Evolutionary conservation across 495 filamentous ascomycete species (phyloP).

Genomic region (Aspergillus steynii): DNA sequence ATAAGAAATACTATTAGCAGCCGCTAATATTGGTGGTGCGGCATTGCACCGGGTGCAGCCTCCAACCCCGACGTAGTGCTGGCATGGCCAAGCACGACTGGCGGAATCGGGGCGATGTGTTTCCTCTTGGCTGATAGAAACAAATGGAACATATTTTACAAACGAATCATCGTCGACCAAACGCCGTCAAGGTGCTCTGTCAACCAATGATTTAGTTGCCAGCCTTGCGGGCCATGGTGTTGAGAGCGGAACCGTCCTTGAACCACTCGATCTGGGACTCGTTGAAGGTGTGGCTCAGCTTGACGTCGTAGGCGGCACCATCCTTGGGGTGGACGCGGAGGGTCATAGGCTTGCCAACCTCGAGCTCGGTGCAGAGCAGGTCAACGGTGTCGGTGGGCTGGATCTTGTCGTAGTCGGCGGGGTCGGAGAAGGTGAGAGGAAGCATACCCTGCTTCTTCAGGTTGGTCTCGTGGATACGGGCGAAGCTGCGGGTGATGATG

Average conservation of each 20-base stretch:
- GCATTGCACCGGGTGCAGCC: slow-evolving; percentile 5
- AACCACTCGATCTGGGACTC: slow-evolving; percentile 97
- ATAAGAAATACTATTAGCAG: slow-evolving; percentile 25
- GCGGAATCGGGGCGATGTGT: neutral
- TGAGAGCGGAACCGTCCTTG: slow-evolving; percentile 92
- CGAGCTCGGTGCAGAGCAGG: slow-evolving; percentile 85
- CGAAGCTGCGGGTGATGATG: slow-evolving; percentile 94
- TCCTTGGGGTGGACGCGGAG: slow-evolving; percentile 88
- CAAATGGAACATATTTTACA: slow-evolving; percentile 39
- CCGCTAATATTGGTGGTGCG: slow-evolving; percentile 15
- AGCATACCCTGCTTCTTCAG: slow-evolving; percentile 99
- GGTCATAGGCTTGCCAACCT: slow-evolving; percentile 91
- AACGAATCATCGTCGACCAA: slow-evolving; percentile 18
- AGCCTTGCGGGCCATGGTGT: slow-evolving; percentile 89
- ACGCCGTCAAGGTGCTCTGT: slow-evolving; percentile 8
- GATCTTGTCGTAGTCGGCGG: slow-evolving; percentile 98
- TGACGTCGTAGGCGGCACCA: slow-evolving; percentile 73
- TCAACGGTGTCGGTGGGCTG: slow-evolving; percentile 89
- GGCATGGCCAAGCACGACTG: neutral
- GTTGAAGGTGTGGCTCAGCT: slow-evolving; percentile 95
- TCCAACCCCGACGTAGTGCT: neutral
- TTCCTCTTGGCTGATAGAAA: slow-evolving; percentile 19
- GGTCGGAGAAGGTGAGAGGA: slow-evolving; percentile 90
- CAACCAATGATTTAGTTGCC: slow-evolving; percentile 33
- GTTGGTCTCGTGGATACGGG: slow-evolving; percentile 99